Base-by-base conservation (phyloP, 768 basidiomycete genomes). In the Ephemerocybe angulata region DNA sequence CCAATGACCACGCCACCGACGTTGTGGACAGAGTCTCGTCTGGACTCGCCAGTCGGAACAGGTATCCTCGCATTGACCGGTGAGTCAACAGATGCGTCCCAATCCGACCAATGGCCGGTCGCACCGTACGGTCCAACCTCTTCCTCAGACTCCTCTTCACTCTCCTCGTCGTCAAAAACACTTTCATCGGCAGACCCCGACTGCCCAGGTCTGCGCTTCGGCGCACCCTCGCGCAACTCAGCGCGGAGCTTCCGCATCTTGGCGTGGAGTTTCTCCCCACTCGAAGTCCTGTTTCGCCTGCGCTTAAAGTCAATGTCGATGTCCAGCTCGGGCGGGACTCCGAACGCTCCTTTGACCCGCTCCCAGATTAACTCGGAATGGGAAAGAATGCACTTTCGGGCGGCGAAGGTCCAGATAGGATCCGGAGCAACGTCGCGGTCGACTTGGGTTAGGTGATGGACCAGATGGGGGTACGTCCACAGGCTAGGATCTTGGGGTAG, bases 331-430 rank as follows among this genome's bases (percentile, higher is more conserved):
- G 86, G 87, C 10, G 93, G 93, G 4, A 93, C 86, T 4, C 93
- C 93, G 1, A 97, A 74, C 0, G 90, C 92, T 28, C 84, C 87
- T 63, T 93, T 94, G 63, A 95, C 74, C 54, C 92, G 82, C 67
- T 95, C 92, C 93, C 93, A 97, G 53, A 95, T 86, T 37, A 93
- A 82, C 63, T 95, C 93, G 13, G 85, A 88, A 59, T 86, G 86
- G 24, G 81, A 71, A 21, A 88, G 75, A 61, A 96, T 81, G 62
- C 91, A 93, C 52, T 77, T 79, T n/a, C 91, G 84, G 0, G 85
- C 81, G 10, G 81, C 80, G 62, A 78, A 75, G 43, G 87, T 82
- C 90, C 91, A 97, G 28, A 83, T 63, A 19, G 78, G 75, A 62
- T 97, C 93, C 2, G 84, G 76, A 0, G 78, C 84, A 29, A 83